Evolutionary conservation across 1,284 basidiomycete species (phyloP).

Genomic region (Microbotryomycetes sp.): DNA sequence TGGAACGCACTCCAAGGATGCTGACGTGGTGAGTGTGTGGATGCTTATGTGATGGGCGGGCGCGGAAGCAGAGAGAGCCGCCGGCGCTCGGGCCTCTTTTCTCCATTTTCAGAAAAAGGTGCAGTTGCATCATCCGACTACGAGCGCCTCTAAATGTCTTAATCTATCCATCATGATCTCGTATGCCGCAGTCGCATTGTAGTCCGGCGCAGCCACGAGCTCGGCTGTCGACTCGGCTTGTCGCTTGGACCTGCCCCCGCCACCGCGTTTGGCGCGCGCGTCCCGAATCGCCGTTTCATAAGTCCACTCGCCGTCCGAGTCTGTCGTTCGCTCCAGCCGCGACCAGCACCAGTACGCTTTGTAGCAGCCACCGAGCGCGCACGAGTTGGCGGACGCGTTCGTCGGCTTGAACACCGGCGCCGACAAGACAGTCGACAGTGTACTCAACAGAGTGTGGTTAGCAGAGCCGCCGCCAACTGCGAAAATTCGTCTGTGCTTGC

Average conservation of each 20-base stretch:
- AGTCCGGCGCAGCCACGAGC: background rate
- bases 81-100: no score
- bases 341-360: constrained; percentile 18
- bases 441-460: constrained; percentile 1
- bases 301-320: background rate
- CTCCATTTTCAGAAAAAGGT: no score
- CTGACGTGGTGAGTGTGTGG: no score
- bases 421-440: constrained; percentile 7
- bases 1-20: no score
- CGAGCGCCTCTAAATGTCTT: background rate
- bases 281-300: background rate
- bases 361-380: constrained; percentile 9
- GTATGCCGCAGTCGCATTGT: background rate
- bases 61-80: no score
- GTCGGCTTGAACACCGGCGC: constrained; percentile 11
- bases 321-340: background rate
- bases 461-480: constrained; percentile 18
- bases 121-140: no score
- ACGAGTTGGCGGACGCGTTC: constrained; percentile 5
- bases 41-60: no score
- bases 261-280: background rate
- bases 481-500: constrained; percentile 4
- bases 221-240: background rate
- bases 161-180: constrained; percentile 3
- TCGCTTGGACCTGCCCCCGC: background rate